Evolutionary conservation across 1,284 basidiomycete genomes (phyloP), one percentile per base, ranked within the genome.

Genomic region (Dichomitus squalens): DNA sequence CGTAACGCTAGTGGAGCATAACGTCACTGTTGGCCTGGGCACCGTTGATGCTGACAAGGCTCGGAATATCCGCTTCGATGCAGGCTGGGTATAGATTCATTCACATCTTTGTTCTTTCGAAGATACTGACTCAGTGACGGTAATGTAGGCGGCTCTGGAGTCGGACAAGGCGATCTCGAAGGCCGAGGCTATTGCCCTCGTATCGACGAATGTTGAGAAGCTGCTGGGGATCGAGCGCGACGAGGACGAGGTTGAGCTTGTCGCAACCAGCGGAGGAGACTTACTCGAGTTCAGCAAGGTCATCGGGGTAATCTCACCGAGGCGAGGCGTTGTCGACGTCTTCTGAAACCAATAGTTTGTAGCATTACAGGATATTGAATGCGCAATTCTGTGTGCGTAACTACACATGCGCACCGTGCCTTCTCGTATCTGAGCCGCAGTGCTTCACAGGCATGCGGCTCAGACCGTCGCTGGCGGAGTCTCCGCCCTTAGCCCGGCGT

Each of bases 11-110:
- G 74, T 87, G 20, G 70, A 75, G 1, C 81, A 88, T 44, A 87
- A 87, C 34, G 88, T 96, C 23, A 85, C 79, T 0, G 88, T 95
- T 43, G 94, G 85, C 1, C 71, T 96, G 39, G 87, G 87, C 53
- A 77, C 81, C 57, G 70, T 68, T 52, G 78, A 74, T 31, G 68
- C 73, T 21, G 90, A 84, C 83, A 76, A 79, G 61, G 83, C 82
- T 1, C 74, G 81, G 18, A 87, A 87, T 56, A 73, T 84, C 12
- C 78, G 85, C 33, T 87, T 86, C 71, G 87, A 90, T 55, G 74
- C 81, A 21, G 81, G 74, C 14, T 83, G 81, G 82, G 79, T 79
- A 60, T 38, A 73, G 66, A 27, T 7, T 2, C 33, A 20, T 25
- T 47, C 21, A 34, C n/a, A n/a, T 20, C 23, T 14, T 20, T 49